phyloP scores from a whole-genome alignment of 2,329 filamentous ascomycete species.

The Venturia pyrina region DNA sequence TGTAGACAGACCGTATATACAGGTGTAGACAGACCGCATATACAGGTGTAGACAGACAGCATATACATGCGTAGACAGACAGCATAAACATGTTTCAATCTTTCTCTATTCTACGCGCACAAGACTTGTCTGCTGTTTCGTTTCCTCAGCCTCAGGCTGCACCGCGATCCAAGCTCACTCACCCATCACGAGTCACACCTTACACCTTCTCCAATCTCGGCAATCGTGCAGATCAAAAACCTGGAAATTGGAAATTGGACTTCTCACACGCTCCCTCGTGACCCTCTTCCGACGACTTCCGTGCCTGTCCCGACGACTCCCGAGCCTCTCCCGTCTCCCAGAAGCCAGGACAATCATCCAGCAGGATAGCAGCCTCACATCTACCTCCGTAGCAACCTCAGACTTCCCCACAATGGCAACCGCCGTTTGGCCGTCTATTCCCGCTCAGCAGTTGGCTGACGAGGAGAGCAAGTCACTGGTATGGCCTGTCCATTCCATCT shows the following conservation, averaged over 20 bases:
- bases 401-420: slow-evolving; percentile 48
- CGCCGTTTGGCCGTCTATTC: slow-evolving; percentile 49
- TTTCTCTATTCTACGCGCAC: neutral
- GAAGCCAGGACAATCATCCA: too few relatives aligned
- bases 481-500: slow-evolving; percentile 15
- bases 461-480: slow-evolving; percentile 46
- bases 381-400: neutral
- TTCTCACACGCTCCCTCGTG: neutral
- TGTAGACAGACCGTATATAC: too few relatives aligned
- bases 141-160: neutral
- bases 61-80: too few relatives aligned
- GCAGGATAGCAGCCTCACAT: too few relatives aligned
- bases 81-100: neutral
- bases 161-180: neutral
- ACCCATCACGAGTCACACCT: too few relatives aligned
- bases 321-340: too few relatives aligned
- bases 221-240: neutral
- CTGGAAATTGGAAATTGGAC: neutral
- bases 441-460: slow-evolving; percentile 38
- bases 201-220: too few relatives aligned
- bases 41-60: too few relatives aligned
- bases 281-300: neutral
- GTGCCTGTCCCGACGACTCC: too few relatives aligned
- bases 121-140: neutral
- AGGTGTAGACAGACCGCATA: too few relatives aligned